Evolutionary conservation across 805 yeast genomes (phyloP).

Genomic region (Jamesozyma hellenica): DNA sequence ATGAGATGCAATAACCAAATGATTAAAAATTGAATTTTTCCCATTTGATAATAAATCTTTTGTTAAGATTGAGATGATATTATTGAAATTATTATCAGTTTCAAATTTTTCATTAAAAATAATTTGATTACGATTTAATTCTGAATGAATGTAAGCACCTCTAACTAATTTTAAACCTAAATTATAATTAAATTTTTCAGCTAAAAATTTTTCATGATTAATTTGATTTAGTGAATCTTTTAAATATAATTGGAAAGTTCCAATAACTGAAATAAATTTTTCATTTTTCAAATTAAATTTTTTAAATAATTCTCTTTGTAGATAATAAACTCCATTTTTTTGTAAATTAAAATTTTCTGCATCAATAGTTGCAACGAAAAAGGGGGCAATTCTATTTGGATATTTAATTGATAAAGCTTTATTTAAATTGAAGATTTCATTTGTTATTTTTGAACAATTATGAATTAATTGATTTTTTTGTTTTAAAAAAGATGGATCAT

Average conservation of each 20-base stretch:
- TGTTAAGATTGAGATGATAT: slow-evolving; percentile 54
- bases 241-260: slow-evolving; percentile 89
- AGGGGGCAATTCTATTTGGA: slow-evolving; percentile 62
- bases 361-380: slow-evolving; percentile 71
- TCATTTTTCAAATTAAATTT: slow-evolving; percentile 53
- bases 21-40: slow-evolving; percentile 49
- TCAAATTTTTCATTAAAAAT: slow-evolving; percentile 68
- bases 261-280: slow-evolving; percentile 59
- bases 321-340: slow-evolving; percentile 72
- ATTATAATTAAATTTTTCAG: slow-evolving; percentile 51
- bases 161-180: slow-evolving; percentile 84
- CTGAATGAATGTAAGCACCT: slow-evolving; percentile 93
- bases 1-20: slow-evolving; percentile 85
- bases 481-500: slow-evolving; percentile 40
- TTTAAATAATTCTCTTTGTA: slow-evolving; percentile 71
- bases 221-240: slow-evolving; percentile 58
- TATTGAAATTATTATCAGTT: slow-evolving; percentile 71
- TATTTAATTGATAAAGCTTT: slow-evolving; percentile 36
- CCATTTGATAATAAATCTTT: slow-evolving; percentile 42
- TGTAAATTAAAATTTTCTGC: slow-evolving; percentile 88
- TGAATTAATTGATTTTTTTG: slow-evolving; percentile 49
- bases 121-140: slow-evolving; percentile 53
- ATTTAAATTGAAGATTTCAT: slow-evolving; percentile 46
- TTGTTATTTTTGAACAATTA: slow-evolving; percentile 56
- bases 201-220: slow-evolving; percentile 52